Base-by-base conservation (phyloP, 2,329 filamentous ascomycete genomes). In the Endoconidiophora polonica region DNA sequence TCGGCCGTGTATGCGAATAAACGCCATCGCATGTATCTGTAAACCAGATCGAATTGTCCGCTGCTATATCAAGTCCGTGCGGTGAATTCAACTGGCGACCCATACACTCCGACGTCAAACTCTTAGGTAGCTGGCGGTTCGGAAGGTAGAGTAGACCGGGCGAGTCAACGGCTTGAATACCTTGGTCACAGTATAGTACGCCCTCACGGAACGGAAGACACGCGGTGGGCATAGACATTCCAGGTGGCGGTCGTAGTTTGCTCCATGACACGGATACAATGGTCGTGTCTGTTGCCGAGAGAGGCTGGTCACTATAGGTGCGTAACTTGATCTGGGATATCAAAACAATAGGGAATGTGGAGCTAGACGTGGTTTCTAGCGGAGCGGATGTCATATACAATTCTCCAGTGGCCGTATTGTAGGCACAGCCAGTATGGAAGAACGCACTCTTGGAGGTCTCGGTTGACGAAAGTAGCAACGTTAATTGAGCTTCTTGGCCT, bases 1-100 rank as follows among this genome's bases (percentile, higher is more conserved):
- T 57, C 7, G 65, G 66, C 7, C 70, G 62, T 55, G 70, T 68
- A 7, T 67, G 63, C 54, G 72, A 69, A 50, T 70, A 65, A 23
- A 60, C 65, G 6, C 70, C 71, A 56, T 73, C 73, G 6, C 63
- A 59, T 0, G 69, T 67, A 55, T 73, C 70, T 0, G 69, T 72
- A 56, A 73, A 72, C 68, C 69, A 73, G 22, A 73, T 62, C 4
- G 60, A 61, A 3, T 67, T 66, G 50, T 70, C 68, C 1, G 54
- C 55, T 42, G 63, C 59, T 12, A 68, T 59, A 4, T 70, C 64
- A 3, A 73, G 67, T 49, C 73, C 70, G 53, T 72, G 71, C 42
- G 68, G 60, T 2, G 66, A 70, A 56, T 72, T 73, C 57, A 74
- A 73, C 2, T 62, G 59, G 5, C 68, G 59, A 1, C 67, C 67